Conservation (phyloP, 108 stramenopile species). For the Seminavis robusta region DNA sequence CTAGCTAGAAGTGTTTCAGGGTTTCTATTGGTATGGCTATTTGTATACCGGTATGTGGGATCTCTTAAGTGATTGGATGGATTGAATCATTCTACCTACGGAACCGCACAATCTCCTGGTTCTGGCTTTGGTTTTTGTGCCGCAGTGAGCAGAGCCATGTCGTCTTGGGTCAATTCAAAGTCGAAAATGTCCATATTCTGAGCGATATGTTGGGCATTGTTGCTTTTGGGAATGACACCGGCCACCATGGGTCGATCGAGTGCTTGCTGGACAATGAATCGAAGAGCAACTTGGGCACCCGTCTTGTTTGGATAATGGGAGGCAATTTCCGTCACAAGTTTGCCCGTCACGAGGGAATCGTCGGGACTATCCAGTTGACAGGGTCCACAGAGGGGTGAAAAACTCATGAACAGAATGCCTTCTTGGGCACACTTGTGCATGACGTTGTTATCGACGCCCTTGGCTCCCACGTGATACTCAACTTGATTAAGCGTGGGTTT, state of each 20-base stretch:
- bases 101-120: conserved; percentile 49
- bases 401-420: conserved; percentile 56
- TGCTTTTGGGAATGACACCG: conserved; percentile 56
- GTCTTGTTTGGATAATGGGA: conserved; percentile 19
- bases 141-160: conserved; percentile 30
- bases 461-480: conserved; percentile 61
- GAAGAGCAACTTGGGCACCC: conserved; percentile 46
- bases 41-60: no score
- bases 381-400: conserved; percentile 58
- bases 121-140: conserved; percentile 39
- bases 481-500: conserved; percentile 55
- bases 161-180: conserved; percentile 35
- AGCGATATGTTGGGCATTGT: conserved; percentile 31
- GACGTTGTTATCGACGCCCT: conserved; percentile 41
- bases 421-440: conserved; percentile 28
- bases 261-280: conserved; percentile 57
- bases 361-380: conserved; percentile 23
- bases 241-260: conserved; percentile 22
- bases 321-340: conserved; percentile 43
- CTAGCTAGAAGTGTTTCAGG: no score
- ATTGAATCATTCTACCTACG: not conserved
- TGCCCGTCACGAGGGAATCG: conserved; percentile 44
- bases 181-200: conserved; percentile 42
- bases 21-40: no score
- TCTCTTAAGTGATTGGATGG: not conserved